These are phyloP conservation scores for Datura wrightii DNA, from an alignment of 257 asterid species.

Conservation along the genomic window DNA sequence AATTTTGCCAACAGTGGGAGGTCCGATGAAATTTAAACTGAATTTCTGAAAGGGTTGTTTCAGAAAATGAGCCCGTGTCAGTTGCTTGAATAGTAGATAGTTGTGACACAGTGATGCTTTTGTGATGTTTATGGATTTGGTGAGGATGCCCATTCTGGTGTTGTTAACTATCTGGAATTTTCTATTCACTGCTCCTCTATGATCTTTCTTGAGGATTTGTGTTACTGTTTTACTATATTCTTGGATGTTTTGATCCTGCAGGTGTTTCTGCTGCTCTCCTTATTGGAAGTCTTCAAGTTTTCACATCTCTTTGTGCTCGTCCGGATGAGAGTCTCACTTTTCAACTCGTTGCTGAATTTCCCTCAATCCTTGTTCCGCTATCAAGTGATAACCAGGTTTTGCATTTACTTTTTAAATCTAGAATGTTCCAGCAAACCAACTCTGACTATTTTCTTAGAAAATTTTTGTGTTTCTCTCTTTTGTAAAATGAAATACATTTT, in stretches of 20 bases:
- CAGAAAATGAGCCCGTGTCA: not conserved
- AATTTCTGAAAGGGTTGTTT: slow-evolving; percentile 11
- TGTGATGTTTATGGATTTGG: not conserved
- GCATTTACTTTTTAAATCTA: slow-evolving; percentile 23
- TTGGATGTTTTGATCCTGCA: slow-evolving; percentile 40
- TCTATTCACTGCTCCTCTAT: not conserved
- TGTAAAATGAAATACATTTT: slow-evolving; percentile 2
- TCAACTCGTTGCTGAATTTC: slow-evolving; percentile 64
- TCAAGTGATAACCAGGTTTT: slow-evolving; percentile 81
- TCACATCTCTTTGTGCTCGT: slow-evolving; percentile 60
- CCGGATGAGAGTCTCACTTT: slow-evolving; percentile 55
- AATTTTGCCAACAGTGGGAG: slow-evolving; percentile 11
- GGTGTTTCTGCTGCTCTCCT: slow-evolving; percentile 67
- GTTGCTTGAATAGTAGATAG: slow-evolving; percentile 22
- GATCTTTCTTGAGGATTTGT: slow-evolving; percentile 14
- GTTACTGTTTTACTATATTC: not conserved
- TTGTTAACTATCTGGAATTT: slow-evolving; percentile 7
- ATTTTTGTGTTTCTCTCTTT: not conserved
- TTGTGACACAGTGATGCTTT: not conserved
- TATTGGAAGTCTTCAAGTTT: slow-evolving; percentile 66
- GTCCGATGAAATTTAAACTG: slow-evolving; percentile 3
- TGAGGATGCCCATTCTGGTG: not conserved
- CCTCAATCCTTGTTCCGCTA: slow-evolving; percentile 76
- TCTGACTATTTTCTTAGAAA: slow-evolving; percentile 21
- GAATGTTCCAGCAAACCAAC: not conserved